These are phyloP conservation scores for Pythium coloratum DNA, from an alignment of 352 stramenopile species.

Conservation along the genomic window DNA sequence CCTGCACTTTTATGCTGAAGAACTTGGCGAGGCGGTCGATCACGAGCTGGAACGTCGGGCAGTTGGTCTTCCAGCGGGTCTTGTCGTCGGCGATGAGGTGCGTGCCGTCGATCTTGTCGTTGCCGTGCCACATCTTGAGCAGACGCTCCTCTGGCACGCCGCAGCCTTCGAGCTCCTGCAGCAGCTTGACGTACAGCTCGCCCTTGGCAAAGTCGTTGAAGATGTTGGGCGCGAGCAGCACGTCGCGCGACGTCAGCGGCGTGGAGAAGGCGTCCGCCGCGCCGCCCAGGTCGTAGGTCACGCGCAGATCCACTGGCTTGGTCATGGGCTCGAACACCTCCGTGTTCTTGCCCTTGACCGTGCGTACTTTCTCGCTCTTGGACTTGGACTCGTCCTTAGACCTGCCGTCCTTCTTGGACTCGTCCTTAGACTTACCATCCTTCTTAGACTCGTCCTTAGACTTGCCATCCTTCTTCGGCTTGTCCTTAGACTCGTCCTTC, in stretches of 20 bases:
- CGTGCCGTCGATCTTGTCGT: constrained; percentile 90
- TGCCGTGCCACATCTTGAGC: constrained; percentile 85
- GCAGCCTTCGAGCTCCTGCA: constrained; percentile 63
- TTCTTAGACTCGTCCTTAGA: constrained; percentile 34
- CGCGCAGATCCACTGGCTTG: constrained; percentile 64
- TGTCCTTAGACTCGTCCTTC: constrained; percentile 14
- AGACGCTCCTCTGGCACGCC: constrained; percentile 62
- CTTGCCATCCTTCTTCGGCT: constrained; percentile 22
- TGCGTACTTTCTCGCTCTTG: constrained; percentile 24
- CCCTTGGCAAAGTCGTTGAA: constrained; percentile 76
- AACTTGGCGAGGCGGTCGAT: constrained; percentile 82
- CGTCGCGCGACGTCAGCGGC: constrained; percentile 53
- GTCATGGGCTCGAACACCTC: constrained; percentile 73
- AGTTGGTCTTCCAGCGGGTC: constrained; percentile 71
- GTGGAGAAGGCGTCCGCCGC: constrained; percentile 61
- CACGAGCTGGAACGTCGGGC: constrained; percentile 82
- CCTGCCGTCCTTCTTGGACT: constrained; percentile 22
- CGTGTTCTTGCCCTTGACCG: constrained; percentile 71
- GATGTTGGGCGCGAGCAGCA: constrained; percentile 70
- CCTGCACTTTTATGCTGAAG: constrained; percentile 87
- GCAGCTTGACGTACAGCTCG: constrained; percentile 68
- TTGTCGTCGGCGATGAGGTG: constrained; percentile 93
- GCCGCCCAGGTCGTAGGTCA: constrained; percentile 66
- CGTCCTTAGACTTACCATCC: not conserved
- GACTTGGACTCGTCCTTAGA: constrained; percentile 28